Evolutionary conservation across 768 basidiomycete genomes (phyloP).

Genomic region (Leccinum longicurvipes): DNA sequence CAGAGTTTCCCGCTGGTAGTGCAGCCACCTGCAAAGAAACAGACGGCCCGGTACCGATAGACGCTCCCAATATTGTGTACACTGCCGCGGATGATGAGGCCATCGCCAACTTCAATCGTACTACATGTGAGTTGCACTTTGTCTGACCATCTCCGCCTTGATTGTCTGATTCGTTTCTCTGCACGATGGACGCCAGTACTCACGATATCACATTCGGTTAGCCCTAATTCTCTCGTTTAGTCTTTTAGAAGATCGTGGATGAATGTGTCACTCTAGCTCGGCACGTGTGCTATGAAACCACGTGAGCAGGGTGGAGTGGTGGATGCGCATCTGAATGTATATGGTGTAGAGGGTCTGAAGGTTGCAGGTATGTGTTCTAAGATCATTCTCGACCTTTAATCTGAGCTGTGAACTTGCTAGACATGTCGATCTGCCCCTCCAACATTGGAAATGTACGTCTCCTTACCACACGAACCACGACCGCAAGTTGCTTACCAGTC

Average conservation of each 20-base stretch:
- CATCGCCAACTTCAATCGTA: neutral
- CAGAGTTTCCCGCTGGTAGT: constrained; percentile 30
- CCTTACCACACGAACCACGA: too few species aligned
- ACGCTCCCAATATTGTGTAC: neutral
- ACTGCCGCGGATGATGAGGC: neutral
- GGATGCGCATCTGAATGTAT: constrained; percentile 9
- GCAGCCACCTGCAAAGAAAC: constrained; percentile 22
- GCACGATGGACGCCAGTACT: neutral
- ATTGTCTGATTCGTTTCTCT: too few species aligned
- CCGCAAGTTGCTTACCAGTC: neutral
- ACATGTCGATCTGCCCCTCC: constrained; percentile 37
- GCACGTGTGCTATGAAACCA: constrained; percentile 63
- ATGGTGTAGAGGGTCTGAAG: constrained; percentile 9
- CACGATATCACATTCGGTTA: neutral
- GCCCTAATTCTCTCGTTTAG: too few species aligned
- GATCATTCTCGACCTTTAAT: neutral
- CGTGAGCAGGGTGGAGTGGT: constrained; percentile 7
- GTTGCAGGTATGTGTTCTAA: constrained; percentile 9
- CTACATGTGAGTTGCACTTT: neutral
- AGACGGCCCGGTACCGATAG: constrained; percentile 13
- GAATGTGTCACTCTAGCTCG: too few species aligned
- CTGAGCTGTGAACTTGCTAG: constrained; percentile 1
- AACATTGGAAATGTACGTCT: constrained; percentile 22
- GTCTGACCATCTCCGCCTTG: neutral
- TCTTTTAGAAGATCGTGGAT: too few species aligned